Conservation (phyloP, 495 filamentous ascomycete genomes). For the Penicillium dipodomyicola region DNA sequence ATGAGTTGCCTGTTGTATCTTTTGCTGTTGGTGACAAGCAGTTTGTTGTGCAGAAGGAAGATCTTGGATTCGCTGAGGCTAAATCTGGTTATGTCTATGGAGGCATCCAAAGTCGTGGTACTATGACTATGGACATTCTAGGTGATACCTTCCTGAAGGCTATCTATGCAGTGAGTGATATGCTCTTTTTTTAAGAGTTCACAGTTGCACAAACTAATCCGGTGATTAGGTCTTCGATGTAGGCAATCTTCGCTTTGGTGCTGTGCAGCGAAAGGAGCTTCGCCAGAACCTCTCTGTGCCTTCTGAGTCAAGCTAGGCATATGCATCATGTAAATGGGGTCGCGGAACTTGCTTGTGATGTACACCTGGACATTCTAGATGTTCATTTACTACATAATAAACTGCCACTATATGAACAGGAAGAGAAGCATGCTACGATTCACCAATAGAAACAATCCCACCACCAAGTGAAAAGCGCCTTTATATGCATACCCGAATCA, state of each 20-base stretch:
- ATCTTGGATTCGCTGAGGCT: constrained; percentile 62
- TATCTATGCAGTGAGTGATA: constrained; percentile 64
- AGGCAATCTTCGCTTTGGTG: constrained; percentile 67
- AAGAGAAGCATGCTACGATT: neutral
- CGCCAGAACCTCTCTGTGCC: constrained; percentile 46
- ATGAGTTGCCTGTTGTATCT: constrained; percentile 63
- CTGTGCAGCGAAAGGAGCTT: constrained; percentile 61
- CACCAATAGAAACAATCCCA: neutral
- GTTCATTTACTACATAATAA: too few species aligned
- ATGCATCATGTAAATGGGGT: neutral
- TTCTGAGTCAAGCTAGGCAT: constrained; percentile 11
- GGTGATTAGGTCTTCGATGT: constrained; percentile 63
- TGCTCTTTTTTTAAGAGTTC: neutral
- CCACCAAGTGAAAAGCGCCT: neutral
- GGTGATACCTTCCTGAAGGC: constrained; percentile 73
- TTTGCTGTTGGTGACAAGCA: constrained; percentile 66
- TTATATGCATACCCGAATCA: neutral
- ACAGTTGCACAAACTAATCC: neutral
- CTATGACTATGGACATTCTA: constrained; percentile 66
- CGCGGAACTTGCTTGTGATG: neutral
- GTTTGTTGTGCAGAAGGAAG: constrained; percentile 70
- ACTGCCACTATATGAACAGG: neutral
- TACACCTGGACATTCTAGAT: neutral
- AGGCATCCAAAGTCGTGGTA: constrained; percentile 70
- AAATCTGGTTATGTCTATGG: constrained; percentile 64